Evolutionary conservation across 148 eudicot species (phyloP).

Genomic region (Camellia japonica): DNA sequence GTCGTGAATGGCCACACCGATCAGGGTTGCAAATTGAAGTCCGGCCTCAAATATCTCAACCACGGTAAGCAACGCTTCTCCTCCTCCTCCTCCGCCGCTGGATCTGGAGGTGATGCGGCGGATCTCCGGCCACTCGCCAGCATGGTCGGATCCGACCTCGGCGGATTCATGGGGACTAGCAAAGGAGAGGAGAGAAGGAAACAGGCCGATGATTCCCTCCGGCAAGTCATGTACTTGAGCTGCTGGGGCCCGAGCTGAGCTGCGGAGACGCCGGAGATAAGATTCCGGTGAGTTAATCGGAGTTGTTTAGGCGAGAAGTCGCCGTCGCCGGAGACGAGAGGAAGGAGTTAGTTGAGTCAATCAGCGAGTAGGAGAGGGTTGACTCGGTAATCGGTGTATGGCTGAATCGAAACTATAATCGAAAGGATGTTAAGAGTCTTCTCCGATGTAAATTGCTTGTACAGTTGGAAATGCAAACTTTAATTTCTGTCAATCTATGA

Average conservation of each 20-base stretch:
- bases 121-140: constrained; percentile 22
- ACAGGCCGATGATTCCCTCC: constrained; percentile 53
- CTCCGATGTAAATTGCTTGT: constrained; percentile 1
- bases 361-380: not conserved
- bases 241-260: constrained; percentile 62
- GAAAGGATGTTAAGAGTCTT: not conserved
- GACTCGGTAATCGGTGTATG: too few relatives aligned
- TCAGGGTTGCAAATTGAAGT: constrained; percentile 44
- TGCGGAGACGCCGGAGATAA: not conserved
- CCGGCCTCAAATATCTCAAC: constrained; percentile 34
- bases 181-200: constrained; percentile 24
- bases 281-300: not conserved
- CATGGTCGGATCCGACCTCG: constrained; percentile 13
- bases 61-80: constrained; percentile 17
- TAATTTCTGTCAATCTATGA: too few relatives aligned
- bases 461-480: not conserved
- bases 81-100: constrained; percentile 15
- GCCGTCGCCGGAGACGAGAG: too few relatives aligned
- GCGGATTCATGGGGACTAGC: not conserved
- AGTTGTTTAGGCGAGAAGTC: not conserved
- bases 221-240: constrained; percentile 61
- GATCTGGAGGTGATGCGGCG: constrained; percentile 20
- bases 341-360: not conserved
- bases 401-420: not conserved
- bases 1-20: constrained; percentile 48